phyloP scores from a whole-genome alignment of 345 rosid species.

The Pistacia integerrima region DNA sequence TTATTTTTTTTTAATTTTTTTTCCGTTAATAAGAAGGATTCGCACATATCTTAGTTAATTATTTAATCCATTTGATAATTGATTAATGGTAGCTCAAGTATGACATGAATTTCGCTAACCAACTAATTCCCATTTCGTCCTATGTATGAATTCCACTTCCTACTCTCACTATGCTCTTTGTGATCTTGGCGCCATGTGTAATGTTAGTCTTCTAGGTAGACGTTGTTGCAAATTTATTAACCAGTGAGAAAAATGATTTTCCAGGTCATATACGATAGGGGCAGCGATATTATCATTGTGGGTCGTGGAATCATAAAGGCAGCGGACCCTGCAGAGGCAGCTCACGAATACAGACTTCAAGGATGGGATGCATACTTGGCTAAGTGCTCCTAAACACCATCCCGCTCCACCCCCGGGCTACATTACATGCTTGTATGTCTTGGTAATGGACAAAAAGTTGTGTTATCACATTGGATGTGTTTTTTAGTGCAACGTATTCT shows the following conservation, averaged over 20 bases:
- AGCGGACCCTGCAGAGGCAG: conserved; percentile 66
- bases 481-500: conserved; percentile 5
- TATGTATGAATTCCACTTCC: too few species aligned
- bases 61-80: too few species aligned
- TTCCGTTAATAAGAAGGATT: too few species aligned
- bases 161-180: too few species aligned
- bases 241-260: conserved; percentile 8
- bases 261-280: conserved; percentile 82
- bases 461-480: background rate
- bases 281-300: conserved; percentile 91
- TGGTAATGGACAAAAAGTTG: background rate
- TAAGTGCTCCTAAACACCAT: conserved; percentile 39
- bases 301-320: conserved; percentile 99
- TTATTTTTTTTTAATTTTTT: background rate
- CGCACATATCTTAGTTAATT: too few species aligned
- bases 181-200: too few species aligned
- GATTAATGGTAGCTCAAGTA: too few species aligned
- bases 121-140: too few species aligned
- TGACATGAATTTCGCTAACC: too few species aligned
- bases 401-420: background rate
- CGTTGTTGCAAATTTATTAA: background rate
- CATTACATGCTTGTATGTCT: background rate
- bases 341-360: conserved; percentile 82
- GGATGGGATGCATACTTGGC: conserved; percentile 97
- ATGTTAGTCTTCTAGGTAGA: background rate